phyloP scores from a whole-genome alignment of 331 rosid species.

The Pyracantha coccinea region DNA sequence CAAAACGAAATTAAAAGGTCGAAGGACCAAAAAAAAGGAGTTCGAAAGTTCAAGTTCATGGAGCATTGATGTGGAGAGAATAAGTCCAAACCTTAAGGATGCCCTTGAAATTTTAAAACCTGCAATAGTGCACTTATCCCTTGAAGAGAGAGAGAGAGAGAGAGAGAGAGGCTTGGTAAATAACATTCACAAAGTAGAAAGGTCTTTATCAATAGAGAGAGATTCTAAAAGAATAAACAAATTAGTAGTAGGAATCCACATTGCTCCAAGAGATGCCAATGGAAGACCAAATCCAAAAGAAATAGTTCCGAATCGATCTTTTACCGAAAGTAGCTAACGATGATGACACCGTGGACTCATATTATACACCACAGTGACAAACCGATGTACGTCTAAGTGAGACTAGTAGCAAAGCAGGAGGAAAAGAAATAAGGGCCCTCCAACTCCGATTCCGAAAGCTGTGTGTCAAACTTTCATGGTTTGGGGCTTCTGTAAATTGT shows the following conservation, averaged over 20 bases:
- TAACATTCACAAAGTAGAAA: background rate
- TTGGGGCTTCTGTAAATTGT: conserved; percentile 59
- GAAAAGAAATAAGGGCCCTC: background rate
- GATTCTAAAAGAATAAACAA: background rate
- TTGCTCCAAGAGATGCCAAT: background rate
- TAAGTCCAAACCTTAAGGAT: background rate
- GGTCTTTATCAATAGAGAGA: background rate
- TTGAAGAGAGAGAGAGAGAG: no score
- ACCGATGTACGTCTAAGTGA: background rate
- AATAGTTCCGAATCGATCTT: background rate
- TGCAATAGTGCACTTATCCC: background rate
- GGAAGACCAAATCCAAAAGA: background rate
- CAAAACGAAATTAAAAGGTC: background rate
- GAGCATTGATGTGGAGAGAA: background rate
- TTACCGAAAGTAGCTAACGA: background rate
- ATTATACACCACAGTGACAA: background rate
- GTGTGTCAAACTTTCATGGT: conserved; percentile 41
- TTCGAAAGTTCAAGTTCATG: background rate
- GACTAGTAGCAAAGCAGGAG: background rate
- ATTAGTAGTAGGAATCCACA: background rate
- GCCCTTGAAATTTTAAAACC: background rate
- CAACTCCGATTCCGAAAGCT: background rate
- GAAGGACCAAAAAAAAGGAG: background rate
- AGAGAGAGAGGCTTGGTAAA: background rate
- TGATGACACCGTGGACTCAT: background rate